These are phyloP conservation scores for Aspergillus brasiliensis DNA, from an alignment of 2,329 filamentous ascomycete species.

Conservation along the genomic window DNA sequence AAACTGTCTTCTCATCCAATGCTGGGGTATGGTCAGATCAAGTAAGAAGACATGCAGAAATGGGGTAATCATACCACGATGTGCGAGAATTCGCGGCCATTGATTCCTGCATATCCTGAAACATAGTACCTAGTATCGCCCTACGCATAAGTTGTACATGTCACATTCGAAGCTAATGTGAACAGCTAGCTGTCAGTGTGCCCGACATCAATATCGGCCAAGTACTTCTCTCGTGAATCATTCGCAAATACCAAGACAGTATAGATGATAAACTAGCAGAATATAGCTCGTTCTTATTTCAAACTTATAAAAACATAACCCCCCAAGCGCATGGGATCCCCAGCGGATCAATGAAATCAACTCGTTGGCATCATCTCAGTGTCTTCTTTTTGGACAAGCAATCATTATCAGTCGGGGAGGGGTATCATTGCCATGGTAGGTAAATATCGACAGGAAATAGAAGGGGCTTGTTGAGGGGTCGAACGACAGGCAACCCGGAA, in stretches of 20 bases:
- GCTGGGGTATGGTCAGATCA: no score
- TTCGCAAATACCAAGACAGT: not conserved
- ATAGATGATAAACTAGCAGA: not conserved
- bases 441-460: slow-evolving; percentile 6
- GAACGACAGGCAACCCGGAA: not conserved
- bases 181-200: no score
- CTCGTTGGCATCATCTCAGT: slow-evolving; percentile 1
- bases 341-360: not conserved
- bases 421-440: slow-evolving; percentile 10
- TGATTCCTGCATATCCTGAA: no score
- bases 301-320: not conserved
- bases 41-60: no score
- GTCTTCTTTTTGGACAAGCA: not conserved
- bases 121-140: no score
- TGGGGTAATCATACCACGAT: no score
- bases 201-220: no score
- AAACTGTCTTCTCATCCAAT: no score
- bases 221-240: no score
- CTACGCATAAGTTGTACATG: no score
- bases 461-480: not conserved
- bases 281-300: not conserved
- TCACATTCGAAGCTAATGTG: no score
- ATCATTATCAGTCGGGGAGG: slow-evolving; percentile 4
- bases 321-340: not conserved
- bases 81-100: no score